Base-by-base conservation (phyloP, 2,329 filamentous ascomycete species). In the Colletotrichum echinochloae region DNA sequence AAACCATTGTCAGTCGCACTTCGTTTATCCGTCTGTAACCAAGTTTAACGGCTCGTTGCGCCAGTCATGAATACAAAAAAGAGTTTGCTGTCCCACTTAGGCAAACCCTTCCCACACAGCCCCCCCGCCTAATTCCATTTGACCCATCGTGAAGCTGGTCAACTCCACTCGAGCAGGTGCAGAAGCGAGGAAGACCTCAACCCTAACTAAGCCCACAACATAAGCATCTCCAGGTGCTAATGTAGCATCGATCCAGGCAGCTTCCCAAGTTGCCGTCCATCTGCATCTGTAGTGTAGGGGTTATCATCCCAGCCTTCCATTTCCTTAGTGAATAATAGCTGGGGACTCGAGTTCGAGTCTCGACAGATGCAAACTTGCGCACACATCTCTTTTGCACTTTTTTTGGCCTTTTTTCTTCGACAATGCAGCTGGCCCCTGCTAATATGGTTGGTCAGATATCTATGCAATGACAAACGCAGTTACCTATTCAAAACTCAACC, bases 231-330 rank as follows among this genome's bases (percentile, higher is more conserved):
- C 35, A 14, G 33, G 5, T 7, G 5, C 0, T 1, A 3, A 0
- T 1, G 4, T 3, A 12, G 2, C 26, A 41, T n/a, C 33, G 18
- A 7, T 11, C 20, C 0, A 14, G 33, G 30, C 16, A 14, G 6
- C 4, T 51, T 7, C 8, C 14, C 41, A 4, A n/a, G n/a, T 30
- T 26, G 26, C 12, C 49, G 57, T 2, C 26, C 1, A 33, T 28
- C 20, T 44, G 63, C 66, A 66, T 66, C 57, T 46, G 56, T 66
- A 70, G 63, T 66, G 66, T 69, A 69, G 66, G 41, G 66, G 66
- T 69, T 66, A 69, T 69, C 66, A 69, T 69, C 66, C 66, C 55
- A 66, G 66, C 66, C 66, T 69, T 69, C 66, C 66, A 69, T 23
- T 46, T 8, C 30, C 5, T 4, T 4, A 7, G 8, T 26, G 35